Base-by-base conservation (phyloP, 2,329 filamentous ascomycete genomes). In the Penicillium sp. region DNA sequence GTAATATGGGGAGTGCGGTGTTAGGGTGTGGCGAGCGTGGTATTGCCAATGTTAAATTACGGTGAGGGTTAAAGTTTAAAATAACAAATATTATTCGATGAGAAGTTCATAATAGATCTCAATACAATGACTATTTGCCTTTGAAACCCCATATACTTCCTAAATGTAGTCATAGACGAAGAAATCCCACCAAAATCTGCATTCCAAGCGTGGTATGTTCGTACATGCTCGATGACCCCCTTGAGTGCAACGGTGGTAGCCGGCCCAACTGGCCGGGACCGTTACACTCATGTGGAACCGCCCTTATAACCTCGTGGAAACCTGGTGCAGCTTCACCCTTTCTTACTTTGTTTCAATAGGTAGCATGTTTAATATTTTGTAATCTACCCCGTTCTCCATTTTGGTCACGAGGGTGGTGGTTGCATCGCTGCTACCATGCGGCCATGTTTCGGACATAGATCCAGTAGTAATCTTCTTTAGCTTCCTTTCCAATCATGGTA, bases 211-310 rank as follows among this genome's bases (percentile, higher is more conserved):
- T 62, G 61, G 61, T 62, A 63, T 64, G 58, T 47, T 47, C 33
- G 48, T 60, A 60, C 59, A 63, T 63, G 54, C 55, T 59, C 57
- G 48, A 67, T 68, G 60, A 55, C 62, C 63, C 62, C 63, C 63
- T 65, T 66, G 66, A 59, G 63, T 68, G 66, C 63, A 68, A 68
- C 66, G 65, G 66, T 68, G 61, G 66, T 67, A 68, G 59, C 58
- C 61, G 60, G 63, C 60, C 61, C 59, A 62, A 62, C 55, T 57
- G 58, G 54, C 44, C 56, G 62, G 63, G 59, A 67, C 56, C 48
- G 66, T 68, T 68, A 67, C 66, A 68, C 63, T 61, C 52, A 31
- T 63, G 63, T 66, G 63, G 64, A 61, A 62, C 63, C 62, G 31
- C 33, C 53, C 48, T 60, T 59, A 61, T 53, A 63, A 62, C 50